Evolutionary conservation across 2,329 filamentous ascomycete species (phyloP).

Genomic region (Pestalotiopsis sp.): DNA sequence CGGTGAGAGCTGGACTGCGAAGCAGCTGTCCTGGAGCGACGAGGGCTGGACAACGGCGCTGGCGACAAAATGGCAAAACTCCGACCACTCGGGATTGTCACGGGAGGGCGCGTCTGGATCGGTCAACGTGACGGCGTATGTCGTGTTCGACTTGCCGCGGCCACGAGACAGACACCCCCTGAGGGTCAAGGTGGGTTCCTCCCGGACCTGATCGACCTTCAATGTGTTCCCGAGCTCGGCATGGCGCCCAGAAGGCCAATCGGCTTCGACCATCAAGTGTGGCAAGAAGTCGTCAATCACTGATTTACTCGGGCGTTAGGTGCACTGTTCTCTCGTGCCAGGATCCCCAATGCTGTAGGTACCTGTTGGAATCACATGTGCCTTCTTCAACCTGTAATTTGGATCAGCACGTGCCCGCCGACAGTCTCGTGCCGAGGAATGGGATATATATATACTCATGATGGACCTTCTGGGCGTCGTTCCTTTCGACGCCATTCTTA

Average conservation of each 20-base stretch:
- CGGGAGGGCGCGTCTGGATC: conserved; percentile 45
- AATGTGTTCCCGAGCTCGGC: conserved; percentile 54
- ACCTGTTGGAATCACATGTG: conserved; percentile 34
- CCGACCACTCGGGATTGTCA: conserved; percentile 42
- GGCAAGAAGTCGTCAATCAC: conserved; percentile 62
- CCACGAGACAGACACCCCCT: conserved; percentile 16
- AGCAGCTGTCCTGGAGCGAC: conserved; percentile 14
- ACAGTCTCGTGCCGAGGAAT: neutral
- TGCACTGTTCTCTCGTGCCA: neutral
- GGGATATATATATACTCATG: neutral
- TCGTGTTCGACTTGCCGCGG: conserved; percentile 16
- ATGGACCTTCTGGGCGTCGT: neutral
- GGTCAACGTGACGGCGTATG: conserved; percentile 35
- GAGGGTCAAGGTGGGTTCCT: conserved; percentile 33
- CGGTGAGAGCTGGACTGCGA: conserved; percentile 19
- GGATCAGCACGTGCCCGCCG: neutral
- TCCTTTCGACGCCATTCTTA: too few relatives aligned
- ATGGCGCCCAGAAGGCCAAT: conserved; percentile 40
- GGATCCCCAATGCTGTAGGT: neutral
- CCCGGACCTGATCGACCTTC: conserved; percentile 32
- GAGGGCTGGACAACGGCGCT: conserved; percentile 28
- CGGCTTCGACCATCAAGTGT: conserved; percentile 48
- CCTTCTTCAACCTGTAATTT: conserved; percentile 26
- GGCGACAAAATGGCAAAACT: conserved; percentile 47
- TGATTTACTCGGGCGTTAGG: conserved; percentile 21